phyloP scores from a whole-genome alignment of 2,329 filamentous ascomycete species.

The Daldinia sp. region DNA sequence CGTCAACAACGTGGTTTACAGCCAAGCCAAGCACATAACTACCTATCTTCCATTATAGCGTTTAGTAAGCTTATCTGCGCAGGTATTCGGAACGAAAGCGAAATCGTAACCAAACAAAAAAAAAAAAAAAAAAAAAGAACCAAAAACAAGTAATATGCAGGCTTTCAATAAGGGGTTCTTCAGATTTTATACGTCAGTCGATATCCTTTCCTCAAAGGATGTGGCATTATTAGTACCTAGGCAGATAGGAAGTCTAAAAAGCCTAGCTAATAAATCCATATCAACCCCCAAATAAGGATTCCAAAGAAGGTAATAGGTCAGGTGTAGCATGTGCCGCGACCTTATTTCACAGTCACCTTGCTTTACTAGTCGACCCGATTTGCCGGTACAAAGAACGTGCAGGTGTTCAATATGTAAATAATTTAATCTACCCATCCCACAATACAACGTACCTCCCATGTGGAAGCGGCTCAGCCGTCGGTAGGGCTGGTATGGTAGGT shows the following conservation, averaged over 20 bases:
- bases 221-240: neutral
- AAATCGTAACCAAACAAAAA: neutral
- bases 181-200: neutral
- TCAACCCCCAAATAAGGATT: too few species aligned
- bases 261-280: neutral
- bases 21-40: neutral
- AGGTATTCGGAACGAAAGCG: too few species aligned
- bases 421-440: conserved; percentile 22
- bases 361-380: conserved; percentile 1
- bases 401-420: conserved; percentile 19
- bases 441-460: conserved; percentile 20
- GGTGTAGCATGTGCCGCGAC: neutral
- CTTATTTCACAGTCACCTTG: neutral
- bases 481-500: conserved; percentile 9
- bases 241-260: neutral
- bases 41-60: neutral
- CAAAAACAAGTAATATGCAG: neutral
- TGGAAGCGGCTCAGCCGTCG: conserved; percentile 21
- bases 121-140: too few species aligned
- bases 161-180: neutral
- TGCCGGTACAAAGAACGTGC: conserved; percentile 17
- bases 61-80: neutral
- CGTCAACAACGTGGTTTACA: neutral
- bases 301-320: neutral
- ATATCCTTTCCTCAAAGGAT: neutral